phyloP scores from a whole-genome alignment of 345 rosid species.

The Ricinus communis region DNA sequence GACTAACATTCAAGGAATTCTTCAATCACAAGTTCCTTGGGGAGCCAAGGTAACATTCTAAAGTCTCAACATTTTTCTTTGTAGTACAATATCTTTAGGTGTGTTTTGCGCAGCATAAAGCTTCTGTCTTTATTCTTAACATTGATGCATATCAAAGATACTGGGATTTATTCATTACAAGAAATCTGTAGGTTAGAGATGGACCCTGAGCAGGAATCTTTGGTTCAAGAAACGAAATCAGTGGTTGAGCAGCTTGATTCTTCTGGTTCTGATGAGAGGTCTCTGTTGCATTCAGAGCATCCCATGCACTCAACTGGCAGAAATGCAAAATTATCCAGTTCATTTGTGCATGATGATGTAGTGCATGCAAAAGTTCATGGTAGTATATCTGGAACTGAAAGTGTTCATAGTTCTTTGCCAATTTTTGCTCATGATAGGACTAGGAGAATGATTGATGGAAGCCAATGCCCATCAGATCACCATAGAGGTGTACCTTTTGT shows the following conservation, averaged over 20 bases:
- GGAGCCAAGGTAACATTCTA: constrained; percentile 51
- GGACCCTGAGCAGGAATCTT: constrained; percentile 25
- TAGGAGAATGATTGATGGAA: constrained; percentile 33
- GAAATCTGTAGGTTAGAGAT: constrained; percentile 43
- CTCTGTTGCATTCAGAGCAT: constrained; percentile 26
- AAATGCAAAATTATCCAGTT: constrained; percentile 26
- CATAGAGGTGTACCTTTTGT: constrained; percentile 39
- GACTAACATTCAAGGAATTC: constrained; percentile 69
- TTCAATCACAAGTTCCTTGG: constrained; percentile 64
- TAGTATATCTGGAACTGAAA: constrained; percentile 20
- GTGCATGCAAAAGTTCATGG: constrained; percentile 19
- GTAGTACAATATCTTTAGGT: background rate
- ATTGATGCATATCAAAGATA: constrained; percentile 8
- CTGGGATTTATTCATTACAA: constrained; percentile 21
- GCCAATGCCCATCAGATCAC: constrained; percentile 38
- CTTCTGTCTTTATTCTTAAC: constrained; percentile 6
- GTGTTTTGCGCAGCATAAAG: background rate
- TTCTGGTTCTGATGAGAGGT: constrained; percentile 36
- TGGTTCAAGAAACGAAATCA: constrained; percentile 22
- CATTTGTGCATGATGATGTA: constrained; percentile 28
- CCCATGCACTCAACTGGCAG: constrained; percentile 12
- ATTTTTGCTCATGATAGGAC: constrained; percentile 27
- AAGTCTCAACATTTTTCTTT: constrained; percentile 2
- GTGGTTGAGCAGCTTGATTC: constrained; percentile 31
- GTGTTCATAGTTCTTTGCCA: constrained; percentile 21